Evolutionary conservation across 176 grass and related monocot species (phyloP).

Genomic region (Saccharum officinarum): DNA sequence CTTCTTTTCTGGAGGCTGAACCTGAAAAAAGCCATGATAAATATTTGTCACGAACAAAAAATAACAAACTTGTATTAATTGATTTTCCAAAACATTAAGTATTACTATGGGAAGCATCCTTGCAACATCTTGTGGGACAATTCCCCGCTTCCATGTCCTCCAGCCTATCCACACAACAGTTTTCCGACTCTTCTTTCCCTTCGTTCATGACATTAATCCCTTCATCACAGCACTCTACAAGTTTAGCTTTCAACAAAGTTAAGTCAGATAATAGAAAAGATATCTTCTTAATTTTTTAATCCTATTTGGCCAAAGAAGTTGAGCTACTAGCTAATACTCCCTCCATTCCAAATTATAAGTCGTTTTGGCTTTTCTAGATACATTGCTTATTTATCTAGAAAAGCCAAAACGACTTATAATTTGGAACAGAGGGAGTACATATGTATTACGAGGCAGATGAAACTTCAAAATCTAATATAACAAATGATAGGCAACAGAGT

Average conservation of each 20-base stretch:
- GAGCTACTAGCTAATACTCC: not conserved
- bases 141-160: constrained; percentile 36
- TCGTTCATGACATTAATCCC: constrained; percentile 55
- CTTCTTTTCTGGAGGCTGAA: constrained; percentile 31
- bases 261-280: constrained; percentile 22
- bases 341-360: not conserved
- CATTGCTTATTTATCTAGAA: too few relatives aligned
- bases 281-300: not conserved
- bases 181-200: constrained; percentile 32
- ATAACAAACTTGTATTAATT: not conserved
- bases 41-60: constrained; percentile 11
- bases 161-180: constrained; percentile 35
- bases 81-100: constrained; percentile 22
- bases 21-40: constrained; percentile 32
- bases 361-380: too few relatives aligned
- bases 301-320: constrained; percentile 5
- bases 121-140: constrained; percentile 33
- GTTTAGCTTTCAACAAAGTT: constrained; percentile 30
- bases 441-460: not conserved
- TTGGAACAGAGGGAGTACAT: not conserved
- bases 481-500: not conserved
- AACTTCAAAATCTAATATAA: not conserved
- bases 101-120: constrained; percentile 38
- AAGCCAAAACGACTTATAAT: too few relatives aligned
- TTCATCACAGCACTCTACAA: constrained; percentile 53